Conservation (phyloP, 495 filamentous ascomycete species). For the Rhizodiscina lignyota region DNA sequence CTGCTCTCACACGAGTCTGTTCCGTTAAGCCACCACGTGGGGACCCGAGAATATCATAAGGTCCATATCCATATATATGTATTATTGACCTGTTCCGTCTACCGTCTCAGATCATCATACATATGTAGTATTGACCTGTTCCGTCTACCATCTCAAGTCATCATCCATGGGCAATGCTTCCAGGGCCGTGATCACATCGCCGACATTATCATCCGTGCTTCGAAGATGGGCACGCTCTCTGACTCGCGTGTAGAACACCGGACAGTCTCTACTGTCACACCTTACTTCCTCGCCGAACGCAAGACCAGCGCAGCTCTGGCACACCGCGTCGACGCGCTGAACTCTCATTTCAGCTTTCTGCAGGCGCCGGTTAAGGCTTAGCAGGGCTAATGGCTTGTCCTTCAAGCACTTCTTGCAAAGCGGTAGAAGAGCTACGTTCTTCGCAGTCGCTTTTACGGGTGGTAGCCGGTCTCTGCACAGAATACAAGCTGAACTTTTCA, state of each 20-base stretch:
- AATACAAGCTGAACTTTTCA: constrained; percentile 62
- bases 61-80: too few species aligned
- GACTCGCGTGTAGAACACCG: constrained; percentile 76
- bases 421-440: constrained; percentile 17
- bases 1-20: neutral
- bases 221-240: constrained; percentile 55
- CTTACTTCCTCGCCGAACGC: constrained; percentile 56
- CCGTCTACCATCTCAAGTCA: neutral
- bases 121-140: neutral
- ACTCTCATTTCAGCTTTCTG: constrained; percentile 45
- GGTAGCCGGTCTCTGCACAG: constrained; percentile 53
- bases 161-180: neutral
- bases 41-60: neutral
- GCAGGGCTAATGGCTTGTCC: constrained; percentile 38
- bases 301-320: constrained; percentile 64
- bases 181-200: too few species aligned
- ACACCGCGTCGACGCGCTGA: constrained; percentile 53
- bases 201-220: too few species aligned
- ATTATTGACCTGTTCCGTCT: neutral
- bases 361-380: constrained; percentile 42
- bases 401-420: constrained; percentile 50
- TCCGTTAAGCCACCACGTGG: neutral
- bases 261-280: constrained; percentile 85
- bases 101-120: neutral
- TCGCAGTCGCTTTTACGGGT: constrained; percentile 2